Evolutionary conservation across 169 alveolate genomes (phyloP), one percentile per base, ranked within the genome.

Genomic region (Plasmodium inui): DNA sequence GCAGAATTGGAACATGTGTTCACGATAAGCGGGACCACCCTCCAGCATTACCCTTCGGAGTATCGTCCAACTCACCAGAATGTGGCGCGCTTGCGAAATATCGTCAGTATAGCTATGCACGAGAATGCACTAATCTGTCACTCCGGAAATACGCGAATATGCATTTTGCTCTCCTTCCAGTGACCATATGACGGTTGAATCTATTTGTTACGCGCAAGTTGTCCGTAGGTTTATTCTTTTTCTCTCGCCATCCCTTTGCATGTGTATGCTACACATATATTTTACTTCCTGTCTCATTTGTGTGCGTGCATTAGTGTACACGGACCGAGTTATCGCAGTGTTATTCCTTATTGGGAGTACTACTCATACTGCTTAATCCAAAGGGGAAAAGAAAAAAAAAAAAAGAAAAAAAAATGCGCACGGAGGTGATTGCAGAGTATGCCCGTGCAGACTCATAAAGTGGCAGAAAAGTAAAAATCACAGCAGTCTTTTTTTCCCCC

Each of bases 61-160:
- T 79, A 50, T 17, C 57, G 19, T 57, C 71, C 44, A 82, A 82
- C 39, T 53, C 57, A 53, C 79, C 19, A 17, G 57, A 57, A 82
- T 2, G 55, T 32, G 32, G 26, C 19, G 55, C 55, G 19, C 22
- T 50, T 9, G 22, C 67, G 70, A 55, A 10, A 14, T 28, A 57
- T 32, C 2, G 32, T 79, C 70, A 10, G 7, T 22, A 39, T 84
- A 32, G n/a, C n/a, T 84, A 71, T 84, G 92, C 92, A 84, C 92
- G 50, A 39, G 32, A 1, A 84, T 84, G 92, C 92, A 84, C 92
- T 84, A 84, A 71, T n/a, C 26, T 82, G 70, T 10, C 34, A 30
- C 28, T 55, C 14, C 0, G 12, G 30, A 46, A 39, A 80, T 32
- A 76, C 37, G 30, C 76, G 37, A 26, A 67, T 67, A 19, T 67